Evolutionary conservation across 768 basidiomycete genomes (phyloP).

Genomic region (Lyophyllum decastes): DNA sequence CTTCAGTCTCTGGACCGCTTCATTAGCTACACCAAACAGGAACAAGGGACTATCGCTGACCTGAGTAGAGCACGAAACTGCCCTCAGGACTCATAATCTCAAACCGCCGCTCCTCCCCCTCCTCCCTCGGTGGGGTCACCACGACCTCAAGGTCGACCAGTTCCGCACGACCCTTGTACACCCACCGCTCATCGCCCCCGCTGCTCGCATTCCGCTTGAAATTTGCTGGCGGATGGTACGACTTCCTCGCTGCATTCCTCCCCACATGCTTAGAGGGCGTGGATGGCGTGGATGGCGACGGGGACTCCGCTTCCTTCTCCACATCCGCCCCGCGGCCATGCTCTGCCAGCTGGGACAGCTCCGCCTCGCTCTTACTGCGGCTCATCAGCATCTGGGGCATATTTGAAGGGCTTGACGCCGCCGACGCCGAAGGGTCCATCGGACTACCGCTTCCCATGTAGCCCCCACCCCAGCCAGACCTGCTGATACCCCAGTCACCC

Average conservation of each 20-base stretch:
- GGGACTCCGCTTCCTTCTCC: conserved; percentile 6
- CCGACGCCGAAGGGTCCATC: conserved; percentile 17
- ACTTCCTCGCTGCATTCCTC: conserved; percentile 18
- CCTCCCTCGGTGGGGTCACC: conserved; percentile 44
- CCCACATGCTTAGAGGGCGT: conserved; percentile 13
- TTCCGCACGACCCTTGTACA: conserved; percentile 67
- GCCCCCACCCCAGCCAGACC: conserved; percentile 21
- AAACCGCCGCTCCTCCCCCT: conserved; percentile 57
- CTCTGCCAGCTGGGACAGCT: conserved; percentile 35
- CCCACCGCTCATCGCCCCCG: conserved; percentile 70
- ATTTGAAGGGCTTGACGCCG: background rate
- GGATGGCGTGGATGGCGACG: conserved; percentile 24
- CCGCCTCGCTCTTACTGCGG: conserved; percentile 64
- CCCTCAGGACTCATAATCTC: conserved; percentile 78
- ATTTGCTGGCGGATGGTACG: conserved; percentile 30
- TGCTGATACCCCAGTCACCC: conserved; percentile 32
- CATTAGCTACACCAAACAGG: background rate
- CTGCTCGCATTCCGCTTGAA: conserved; percentile 32
- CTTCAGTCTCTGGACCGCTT: conserved; percentile 45
- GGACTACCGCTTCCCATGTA: conserved; percentile 15
- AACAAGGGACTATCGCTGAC: conserved; percentile 35
- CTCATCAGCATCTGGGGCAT: conserved; percentile 40
- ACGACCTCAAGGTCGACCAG: conserved; percentile 81
- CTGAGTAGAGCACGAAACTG: conserved; percentile 74
- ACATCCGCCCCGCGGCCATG: background rate